Percentiles rank a stretch among this genome's conserved stretches.
Evolutionary conservation across 805 yeast species (phyloP).

Genomic region (Kluyveromyces aestuarii): DNA sequence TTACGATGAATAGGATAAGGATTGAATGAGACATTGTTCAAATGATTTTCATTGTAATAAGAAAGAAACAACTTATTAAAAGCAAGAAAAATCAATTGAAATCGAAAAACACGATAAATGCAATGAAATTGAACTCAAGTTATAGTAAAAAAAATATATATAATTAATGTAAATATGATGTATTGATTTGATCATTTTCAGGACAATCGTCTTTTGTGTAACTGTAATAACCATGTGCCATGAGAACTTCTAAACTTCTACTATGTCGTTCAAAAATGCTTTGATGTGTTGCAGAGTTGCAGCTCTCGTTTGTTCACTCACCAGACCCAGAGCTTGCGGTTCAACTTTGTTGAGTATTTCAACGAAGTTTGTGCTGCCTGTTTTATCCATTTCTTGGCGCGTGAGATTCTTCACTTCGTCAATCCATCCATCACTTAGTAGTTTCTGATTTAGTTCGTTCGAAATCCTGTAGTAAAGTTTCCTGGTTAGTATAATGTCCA

Average conservation of each 20-base stretch:
- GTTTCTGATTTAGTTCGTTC: slow-evolving; percentile 48
- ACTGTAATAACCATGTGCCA: not conserved
- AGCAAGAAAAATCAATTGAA: not conserved
- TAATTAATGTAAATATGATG: not conserved
- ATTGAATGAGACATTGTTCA: not conserved
- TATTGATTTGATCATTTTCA: not conserved
- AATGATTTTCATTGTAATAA: not conserved
- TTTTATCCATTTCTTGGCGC: slow-evolving; percentile 32
- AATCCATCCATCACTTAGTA: slow-evolving; percentile 79
- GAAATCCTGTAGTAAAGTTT: slow-evolving; percentile 38
- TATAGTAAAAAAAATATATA: not conserved
- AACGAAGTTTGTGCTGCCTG: slow-evolving; percentile 42
- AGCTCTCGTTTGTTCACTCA: slow-evolving; percentile 55
- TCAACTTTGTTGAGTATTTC: slow-evolving; percentile 44
- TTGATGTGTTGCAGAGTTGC: slow-evolving; percentile 51
- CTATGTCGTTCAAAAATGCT: slow-evolving; percentile 45
- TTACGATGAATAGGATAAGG: slow-evolving; percentile 32
- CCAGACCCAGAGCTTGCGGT: slow-evolving; percentile 60
- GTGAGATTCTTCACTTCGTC: slow-evolving; percentile 63
- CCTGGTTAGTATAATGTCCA: slow-evolving; percentile 6
- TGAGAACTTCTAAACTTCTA: slow-evolving; percentile 16
- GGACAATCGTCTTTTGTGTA: not conserved
- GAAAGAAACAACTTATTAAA: not conserved
- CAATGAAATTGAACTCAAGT: not conserved
- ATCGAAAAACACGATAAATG: too few species aligned